A percentile compares a stretch with the other conserved stretches of the same genome.
phyloP scores from a whole-genome alignment of 371 early-diverging fungal species.

The Chytridium lagenaria region DNA sequence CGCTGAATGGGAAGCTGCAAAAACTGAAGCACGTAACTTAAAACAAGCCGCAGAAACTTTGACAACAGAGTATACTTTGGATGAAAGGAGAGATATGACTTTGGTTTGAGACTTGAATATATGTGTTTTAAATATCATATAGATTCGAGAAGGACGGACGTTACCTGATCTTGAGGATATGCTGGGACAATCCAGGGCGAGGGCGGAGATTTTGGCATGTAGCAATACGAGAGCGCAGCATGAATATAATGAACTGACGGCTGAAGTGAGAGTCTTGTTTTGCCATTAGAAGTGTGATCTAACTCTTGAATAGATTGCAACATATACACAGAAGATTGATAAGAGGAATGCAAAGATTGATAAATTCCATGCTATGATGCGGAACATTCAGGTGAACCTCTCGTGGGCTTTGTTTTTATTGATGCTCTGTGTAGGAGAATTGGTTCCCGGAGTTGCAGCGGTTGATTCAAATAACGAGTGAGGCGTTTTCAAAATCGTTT shows the following conservation, averaged over 20 bases:
- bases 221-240: constrained; percentile 9
- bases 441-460: constrained; percentile 74
- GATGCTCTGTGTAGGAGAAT: constrained; percentile 43
- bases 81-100: constrained; percentile 28
- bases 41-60: not conserved
- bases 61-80: constrained; percentile 35
- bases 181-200: constrained; percentile 55
- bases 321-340: not conserved
- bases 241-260: not conserved
- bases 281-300: not conserved
- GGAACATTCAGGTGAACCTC: not conserved
- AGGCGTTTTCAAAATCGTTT: constrained; percentile 77
- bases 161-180: constrained; percentile 50
- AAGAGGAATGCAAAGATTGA: not conserved
- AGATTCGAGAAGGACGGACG: constrained; percentile 43
- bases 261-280: not conserved
- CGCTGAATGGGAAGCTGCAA: constrained; percentile 35
- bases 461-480: constrained; percentile 69
- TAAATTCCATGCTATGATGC: not conserved
- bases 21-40: constrained; percentile 1
- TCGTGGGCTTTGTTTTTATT: not conserved
- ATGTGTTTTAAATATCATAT: not conserved
- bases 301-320: not conserved
- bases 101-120: constrained; percentile 16
- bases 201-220: constrained; percentile 48